Conservation (phyloP, 371 early-diverging fungal species). For the Synchytrium microbalum region DNA sequence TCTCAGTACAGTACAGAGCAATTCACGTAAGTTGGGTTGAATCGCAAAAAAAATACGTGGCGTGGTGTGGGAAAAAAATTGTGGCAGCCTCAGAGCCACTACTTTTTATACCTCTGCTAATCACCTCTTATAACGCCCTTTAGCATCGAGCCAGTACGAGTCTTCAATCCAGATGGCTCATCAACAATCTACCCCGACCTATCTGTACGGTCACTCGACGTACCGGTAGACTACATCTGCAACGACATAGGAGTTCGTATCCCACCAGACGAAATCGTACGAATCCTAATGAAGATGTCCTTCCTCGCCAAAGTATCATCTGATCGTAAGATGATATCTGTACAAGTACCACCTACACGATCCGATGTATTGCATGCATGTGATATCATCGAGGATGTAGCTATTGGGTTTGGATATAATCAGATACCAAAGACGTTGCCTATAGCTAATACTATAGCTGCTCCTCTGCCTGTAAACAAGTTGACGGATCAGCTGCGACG, state of each 20-base stretch:
- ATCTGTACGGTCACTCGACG: slow-evolving; percentile 55
- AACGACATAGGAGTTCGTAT: slow-evolving; percentile 69
- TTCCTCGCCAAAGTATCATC: slow-evolving; percentile 48
- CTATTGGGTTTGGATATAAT: slow-evolving; percentile 99
- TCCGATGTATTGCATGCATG: slow-evolving; percentile 96
- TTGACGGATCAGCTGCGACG: slow-evolving; percentile 80
- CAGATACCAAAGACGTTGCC: slow-evolving; percentile 81
- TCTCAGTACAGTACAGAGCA: slow-evolving; percentile 84
- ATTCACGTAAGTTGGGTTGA: slow-evolving; percentile 62
- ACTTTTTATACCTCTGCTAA: slow-evolving; percentile 7
- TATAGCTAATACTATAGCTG: slow-evolving; percentile 75
- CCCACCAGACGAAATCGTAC: slow-evolving; percentile 64
- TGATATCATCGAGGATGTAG: slow-evolving; percentile 99
- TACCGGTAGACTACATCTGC: slow-evolving; percentile 81
- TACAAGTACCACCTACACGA: slow-evolving; percentile 87
- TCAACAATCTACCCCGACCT: slow-evolving; percentile 65
- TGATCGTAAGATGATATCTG: slow-evolving; percentile 57
- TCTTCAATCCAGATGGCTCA: slow-evolving; percentile 78
- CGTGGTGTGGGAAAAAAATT: slow-evolving; percentile 6
- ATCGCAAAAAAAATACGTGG: not conserved
- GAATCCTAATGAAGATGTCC: slow-evolving; percentile 78
- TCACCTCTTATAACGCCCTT: slow-evolving; percentile 3
- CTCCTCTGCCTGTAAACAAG: slow-evolving; percentile 91
- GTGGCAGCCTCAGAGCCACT: no score
- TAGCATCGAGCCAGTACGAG: slow-evolving; percentile 86